Evolutionary conservation across 306 rosid genomes (phyloP).

Genomic region (Castanea crenata): DNA sequence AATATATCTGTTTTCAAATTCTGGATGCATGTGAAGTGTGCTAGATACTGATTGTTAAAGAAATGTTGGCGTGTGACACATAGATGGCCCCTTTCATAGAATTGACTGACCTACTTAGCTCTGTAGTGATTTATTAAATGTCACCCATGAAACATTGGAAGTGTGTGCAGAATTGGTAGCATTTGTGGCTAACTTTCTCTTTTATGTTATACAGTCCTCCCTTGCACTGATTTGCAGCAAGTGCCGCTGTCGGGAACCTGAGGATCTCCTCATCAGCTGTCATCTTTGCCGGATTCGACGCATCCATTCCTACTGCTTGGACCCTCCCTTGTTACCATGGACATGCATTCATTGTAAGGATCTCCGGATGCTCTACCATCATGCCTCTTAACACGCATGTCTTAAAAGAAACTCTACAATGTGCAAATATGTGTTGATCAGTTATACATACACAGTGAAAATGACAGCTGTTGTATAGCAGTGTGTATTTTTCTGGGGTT

Average conservation of each 20-base stretch:
- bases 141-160: slow-evolving; percentile 14
- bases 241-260: slow-evolving; percentile 68
- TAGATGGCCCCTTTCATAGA: neutral
- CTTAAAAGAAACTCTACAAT: neutral
- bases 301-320: slow-evolving; percentile 74
- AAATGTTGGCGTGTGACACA: slow-evolving; percentile 1
- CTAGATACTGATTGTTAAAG: neutral
- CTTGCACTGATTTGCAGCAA: slow-evolving; percentile 46
- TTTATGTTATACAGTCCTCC: slow-evolving; percentile 35
- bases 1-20: neutral
- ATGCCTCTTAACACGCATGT: slow-evolving; percentile 12
- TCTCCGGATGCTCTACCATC: slow-evolving; percentile 46
- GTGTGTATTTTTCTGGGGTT: neutral
- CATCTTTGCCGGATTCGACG: slow-evolving; percentile 37
- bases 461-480: neutral
- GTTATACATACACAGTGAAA: neutral
- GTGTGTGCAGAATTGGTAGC: slow-evolving; percentile 19
- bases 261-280: slow-evolving; percentile 67
- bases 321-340: slow-evolving; percentile 79
- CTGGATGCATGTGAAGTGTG: neutral
- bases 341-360: slow-evolving; percentile 77
- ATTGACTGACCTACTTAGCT: neutral
- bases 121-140: slow-evolving; percentile 2
- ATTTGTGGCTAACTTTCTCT: slow-evolving; percentile 16
- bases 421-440: neutral